phyloP scores from a whole-genome alignment of 2,329 filamentous ascomycete genomes.

The Colletotrichum shisoi region DNA sequence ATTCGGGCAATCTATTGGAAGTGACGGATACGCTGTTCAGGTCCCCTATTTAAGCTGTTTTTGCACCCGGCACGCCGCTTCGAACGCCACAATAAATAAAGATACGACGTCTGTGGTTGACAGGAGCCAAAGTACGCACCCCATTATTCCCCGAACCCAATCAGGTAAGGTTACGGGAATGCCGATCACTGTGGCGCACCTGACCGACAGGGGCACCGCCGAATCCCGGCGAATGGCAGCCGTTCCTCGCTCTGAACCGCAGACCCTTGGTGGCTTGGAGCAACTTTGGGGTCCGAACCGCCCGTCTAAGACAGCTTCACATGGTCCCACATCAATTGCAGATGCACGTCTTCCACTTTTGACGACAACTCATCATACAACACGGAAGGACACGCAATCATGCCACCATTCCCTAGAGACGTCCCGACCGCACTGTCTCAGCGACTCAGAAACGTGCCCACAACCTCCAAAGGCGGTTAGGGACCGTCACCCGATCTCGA shows the following conservation, averaged over 20 bases:
- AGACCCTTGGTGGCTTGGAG: background rate
- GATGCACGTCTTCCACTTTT: background rate
- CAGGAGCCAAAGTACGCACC: constrained; percentile 26
- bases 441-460: background rate
- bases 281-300: constrained; percentile 7
- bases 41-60: constrained; percentile 14
- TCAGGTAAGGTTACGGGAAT: constrained; percentile 38
- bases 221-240: constrained; percentile 18
- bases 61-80: background rate
- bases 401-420: background rate
- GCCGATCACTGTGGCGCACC: constrained; percentile 41
- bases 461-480: background rate
- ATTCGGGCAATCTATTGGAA: background rate
- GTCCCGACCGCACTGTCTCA: background rate
- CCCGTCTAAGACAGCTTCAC: constrained; percentile 15
- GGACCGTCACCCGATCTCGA: background rate
- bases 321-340: background rate
- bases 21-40: constrained; percentile 11
- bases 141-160: constrained; percentile 28
- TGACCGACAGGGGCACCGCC: constrained; percentile 32
- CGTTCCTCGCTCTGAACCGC: background rate
- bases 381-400: background rate
- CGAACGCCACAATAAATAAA: constrained; percentile 11
- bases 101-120: constrained; percentile 16
- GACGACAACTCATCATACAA: constrained; percentile 1